Base-by-base conservation (phyloP, 2,329 filamentous ascomycete genomes). In the Apiospora sp. region DNA sequence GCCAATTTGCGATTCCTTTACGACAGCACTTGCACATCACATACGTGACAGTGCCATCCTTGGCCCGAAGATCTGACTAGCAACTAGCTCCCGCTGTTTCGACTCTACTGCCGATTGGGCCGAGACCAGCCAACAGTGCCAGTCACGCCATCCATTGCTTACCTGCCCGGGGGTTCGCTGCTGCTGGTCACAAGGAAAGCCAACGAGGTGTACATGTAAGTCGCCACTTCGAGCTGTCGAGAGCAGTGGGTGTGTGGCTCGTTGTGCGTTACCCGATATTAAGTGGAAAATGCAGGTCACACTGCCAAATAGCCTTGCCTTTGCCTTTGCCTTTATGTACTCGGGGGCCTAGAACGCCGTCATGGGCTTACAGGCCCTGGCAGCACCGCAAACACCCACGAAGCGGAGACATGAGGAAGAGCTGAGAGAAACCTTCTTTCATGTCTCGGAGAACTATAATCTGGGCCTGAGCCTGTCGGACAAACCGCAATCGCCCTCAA, bases 41-140 rank as follows among this genome's bases (percentile, higher is more conserved):
- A 37, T 16, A 27, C 51, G 27, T 61, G 30, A 30, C 54, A 61
- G 54, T 61, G 54, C 54, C 54, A 61, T 64, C 58, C 34, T 64
- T 37, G 58, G 34, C 58, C 58, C 34, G 34, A 64, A 41, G 22
- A 41, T 64, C 58, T 64, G 30, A 41, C 58, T 64, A 37, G 58
- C 34, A 24, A 37, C 58, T 64, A 64, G 58, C 58, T 64, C 58
- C 58, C 58, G 58, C 58, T 41, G 58, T n/a, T 64, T 64, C 22
- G 49, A 51, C 58, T 41, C 19, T 58, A 16, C 30, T 64, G 41
- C 58, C 58, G 58, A 64, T 64, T 64, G 58, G 58, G 58, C 58
- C 58, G 58, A 34, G 19, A n/a, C 58, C 34, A 22, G 34, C 41
- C 58, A 41, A 41, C 58, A 22, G 37, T 41, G 37, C 10, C 37